Evolutionary conservation across 352 stramenopile species (phyloP), one percentile per base, ranked within the genome.

Genomic region (Globisporangium polare): DNA sequence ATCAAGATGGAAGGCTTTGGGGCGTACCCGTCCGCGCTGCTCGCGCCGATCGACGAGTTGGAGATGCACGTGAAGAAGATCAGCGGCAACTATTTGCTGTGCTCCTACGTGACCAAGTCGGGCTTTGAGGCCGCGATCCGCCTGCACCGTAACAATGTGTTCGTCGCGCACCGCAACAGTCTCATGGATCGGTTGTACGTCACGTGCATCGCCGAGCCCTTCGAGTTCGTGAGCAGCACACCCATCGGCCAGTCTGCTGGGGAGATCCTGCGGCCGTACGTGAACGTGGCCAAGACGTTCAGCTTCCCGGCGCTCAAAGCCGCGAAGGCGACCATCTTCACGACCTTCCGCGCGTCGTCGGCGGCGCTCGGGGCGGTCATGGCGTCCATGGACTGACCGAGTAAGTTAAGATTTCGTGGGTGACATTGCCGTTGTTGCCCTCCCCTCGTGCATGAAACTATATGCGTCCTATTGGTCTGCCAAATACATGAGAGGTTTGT

Each of bases 41-140:
- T 93, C 2, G 65, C 78, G 1, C 78, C 84, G 0, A 55, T 89
- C 12, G 84, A 88, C 52, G 80, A 91, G 10, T 56, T 93, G 50
- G 84, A 93, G 69, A 73, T 93, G 49, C 69, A 78, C 41, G 81
- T 93, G 33, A 91, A 93, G 75, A 89, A 86, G 67, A 89, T 84
- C 52, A 93, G 81, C 47, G 84, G 84, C 50, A 89, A 74, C 61
- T 91, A 86, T 52, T 33, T 93, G 60, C 72, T 91, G n/a, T 91
- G 84, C 58, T 75, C 65, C 45, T 91, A 93, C 65, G 64, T 69
- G 49, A 90, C 81, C 46, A 77, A 72, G 50, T 87, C 80, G 39
- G 78, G 80, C 39, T 93, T 89, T 54, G 72, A 88, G 46, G 84
- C 66, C 9, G 52, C 65, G 26, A 53, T 93, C 42, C 82, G 82